Base-by-base conservation (phyloP, 331 rosid genomes). In the Spiraea crenata region DNA sequence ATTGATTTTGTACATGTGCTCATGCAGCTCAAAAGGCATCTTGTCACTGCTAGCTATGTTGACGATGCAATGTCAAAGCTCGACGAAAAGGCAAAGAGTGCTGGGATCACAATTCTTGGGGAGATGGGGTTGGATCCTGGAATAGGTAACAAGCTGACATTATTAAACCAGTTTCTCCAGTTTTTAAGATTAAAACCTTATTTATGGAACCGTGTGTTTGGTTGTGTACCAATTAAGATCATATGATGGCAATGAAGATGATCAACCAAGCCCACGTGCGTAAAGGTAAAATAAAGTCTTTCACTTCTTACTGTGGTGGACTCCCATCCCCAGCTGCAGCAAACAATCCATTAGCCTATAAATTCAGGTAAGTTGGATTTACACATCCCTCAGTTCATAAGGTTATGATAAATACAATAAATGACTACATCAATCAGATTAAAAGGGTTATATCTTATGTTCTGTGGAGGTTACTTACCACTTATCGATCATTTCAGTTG, bases 61-160 rank as follows among this genome's bases (percentile, higher is more conserved):
- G 97, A 95, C 77, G 87, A 80, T 71, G 75, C 96, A 74, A 79
- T 95, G 85, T 79, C 90, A 54, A 62, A 31, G 76, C 88, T 95
- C 73, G 79, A 87, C 79, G 93, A 85, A 78, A 83, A 73, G 74
- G 99, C 97, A 63, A 89, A 82, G 86, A 88, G 62, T 49, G 96
- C 90, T 55, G 96, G 96, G 50, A 82, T 91, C 67, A 91, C 97
- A 31, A 89, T 95, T 80, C 95, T 95, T 51, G 96, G 99, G 12
- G 99, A 95, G 81, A 84, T 95, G 96, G 99, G 99, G 59, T 88
- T 95, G 85, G 99, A 95, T 84, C 97, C 97, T 65, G 99, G 99
- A 70, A 86, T 93, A 79, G 99, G 99, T 89, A 83, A 76, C 82
- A 54, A 3, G 46, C 71, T 49, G 34, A 35, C 47, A 9, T 3